phyloP scores from a whole-genome alignment of 768 basidiomycete genomes.

The Kwoniella europaea region DNA sequence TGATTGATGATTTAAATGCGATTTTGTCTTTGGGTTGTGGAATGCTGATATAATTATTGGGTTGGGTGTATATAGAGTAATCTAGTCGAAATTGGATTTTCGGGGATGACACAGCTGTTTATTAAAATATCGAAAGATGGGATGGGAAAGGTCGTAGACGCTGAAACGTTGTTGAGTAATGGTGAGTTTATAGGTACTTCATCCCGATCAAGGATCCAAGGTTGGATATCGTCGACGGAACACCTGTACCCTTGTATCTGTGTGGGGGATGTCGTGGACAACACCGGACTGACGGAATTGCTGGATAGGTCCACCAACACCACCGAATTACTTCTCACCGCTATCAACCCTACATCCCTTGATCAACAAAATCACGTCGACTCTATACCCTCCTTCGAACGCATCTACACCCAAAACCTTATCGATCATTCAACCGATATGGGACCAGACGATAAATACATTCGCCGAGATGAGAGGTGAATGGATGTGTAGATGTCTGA shows the following conservation, averaged over 20 bases:
- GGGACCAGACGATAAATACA: constrained; percentile 21
- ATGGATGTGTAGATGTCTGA: constrained; percentile 38
- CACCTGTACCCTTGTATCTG: too few relatives aligned
- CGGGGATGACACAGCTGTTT: constrained; percentile 46
- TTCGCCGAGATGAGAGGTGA: constrained; percentile 42
- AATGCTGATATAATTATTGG: neutral
- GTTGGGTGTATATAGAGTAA: constrained; percentile 31
- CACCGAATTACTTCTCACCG: constrained; percentile 48
- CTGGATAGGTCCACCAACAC: constrained; percentile 45
- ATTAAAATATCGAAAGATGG: constrained; percentile 49
- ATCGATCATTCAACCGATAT: constrained; percentile 27
- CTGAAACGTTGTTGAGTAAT: constrained; percentile 35
- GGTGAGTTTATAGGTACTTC: constrained; percentile 33
- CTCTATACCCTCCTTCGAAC: constrained; percentile 16
- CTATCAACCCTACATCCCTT: constrained; percentile 38
- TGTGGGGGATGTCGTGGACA: neutral
- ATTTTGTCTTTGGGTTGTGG: neutral
- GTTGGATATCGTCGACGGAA: too few relatives aligned
- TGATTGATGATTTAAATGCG: too few relatives aligned
- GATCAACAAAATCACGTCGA: constrained; percentile 25
- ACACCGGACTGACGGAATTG: neutral
- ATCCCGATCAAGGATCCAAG: too few relatives aligned
- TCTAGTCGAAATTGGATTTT: constrained; percentile 51
- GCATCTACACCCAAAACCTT: constrained; percentile 31
- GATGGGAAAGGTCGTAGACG: constrained; percentile 32